Evolutionary conservation across 257 asterid genomes (phyloP).

Genomic region (Penstemon newberryi): DNA sequence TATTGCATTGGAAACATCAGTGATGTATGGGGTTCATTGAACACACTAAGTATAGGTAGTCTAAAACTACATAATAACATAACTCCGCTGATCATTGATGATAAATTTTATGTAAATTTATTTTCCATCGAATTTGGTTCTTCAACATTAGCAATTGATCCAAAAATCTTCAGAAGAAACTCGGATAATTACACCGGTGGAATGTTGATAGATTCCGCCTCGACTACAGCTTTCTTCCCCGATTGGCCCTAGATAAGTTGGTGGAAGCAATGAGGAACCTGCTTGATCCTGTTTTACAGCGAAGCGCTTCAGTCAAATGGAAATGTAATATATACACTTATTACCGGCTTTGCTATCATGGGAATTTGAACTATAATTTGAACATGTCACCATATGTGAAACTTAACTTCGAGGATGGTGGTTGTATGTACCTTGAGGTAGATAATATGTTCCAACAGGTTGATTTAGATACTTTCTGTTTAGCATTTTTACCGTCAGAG

Average conservation of each 20-base stretch:
- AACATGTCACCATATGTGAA: neutral
- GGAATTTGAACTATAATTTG: neutral
- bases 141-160: neutral
- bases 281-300: no score
- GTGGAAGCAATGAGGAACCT: no score
- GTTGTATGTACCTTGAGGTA: neutral
- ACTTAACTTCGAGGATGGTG: neutral
- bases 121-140: neutral
- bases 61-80: neutral
- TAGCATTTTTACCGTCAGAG: constrained; percentile 9
- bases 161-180: neutral
- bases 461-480: constrained; percentile 1
- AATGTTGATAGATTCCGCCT: neutral
- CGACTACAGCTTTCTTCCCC: constrained; percentile 6
- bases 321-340: neutral
- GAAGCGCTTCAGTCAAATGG: no score
- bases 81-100: neutral
- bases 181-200: neutral
- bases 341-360: constrained; percentile 1
- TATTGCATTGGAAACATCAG: neutral
- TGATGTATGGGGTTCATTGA: neutral
- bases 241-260: neutral
- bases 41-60: constrained; percentile 11
- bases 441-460: no score
- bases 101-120: constrained; percentile 8